Evolutionary conservation across 768 basidiomycete genomes (phyloP), one percentile per base, ranked within the genome.

Genomic region (Epithele typhae): DNA sequence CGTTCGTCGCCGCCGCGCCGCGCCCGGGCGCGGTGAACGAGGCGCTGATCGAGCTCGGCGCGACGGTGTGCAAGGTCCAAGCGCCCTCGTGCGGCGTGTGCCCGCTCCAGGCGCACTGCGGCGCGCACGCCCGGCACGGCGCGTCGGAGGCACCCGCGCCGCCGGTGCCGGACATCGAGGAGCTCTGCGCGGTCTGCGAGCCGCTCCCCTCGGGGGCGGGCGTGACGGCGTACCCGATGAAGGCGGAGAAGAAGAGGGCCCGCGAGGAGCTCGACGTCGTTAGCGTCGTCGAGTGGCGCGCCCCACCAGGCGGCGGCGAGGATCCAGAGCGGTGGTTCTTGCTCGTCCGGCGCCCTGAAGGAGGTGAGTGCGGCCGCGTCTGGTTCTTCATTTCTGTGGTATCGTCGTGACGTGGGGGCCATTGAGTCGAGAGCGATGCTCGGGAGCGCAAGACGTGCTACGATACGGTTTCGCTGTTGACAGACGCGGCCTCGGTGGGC

Each of bases 31-130:
- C 94, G 61, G 73, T 93, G 53, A 95, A 95, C 59, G 87, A 96
- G 68, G 92, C 89, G 12, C 72, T 98, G 41, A 97, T 97, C 63
- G 94, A 98, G 61, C 79, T 97, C 6, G 94, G 94, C 40, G 89
- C 88, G 61, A 95, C 92, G 3, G 78, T 96, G 3, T 98, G 94
- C 69, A 92, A 86, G 64, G 83, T 88, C 34, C 82, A 80, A 51
- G 79, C 87, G 52, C 94, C 94, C 9, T 65, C 69, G 17, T 97
- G 94, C 58, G 66, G 57, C 15, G 58, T 67, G 15, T 97, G 94
- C 64, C 90, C 92, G 17, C 55, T 97, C 36, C 75, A 65, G 38
- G 51, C 68, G 18, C 77, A 78, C 68, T 98, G 94, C 58, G 65
- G 70, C 15, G 93, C 87, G 1, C 85, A 84, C 55, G 52, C 52